Conservation (phyloP, 2,329 filamentous ascomycete genomes). For the Diaporthe citri region DNA sequence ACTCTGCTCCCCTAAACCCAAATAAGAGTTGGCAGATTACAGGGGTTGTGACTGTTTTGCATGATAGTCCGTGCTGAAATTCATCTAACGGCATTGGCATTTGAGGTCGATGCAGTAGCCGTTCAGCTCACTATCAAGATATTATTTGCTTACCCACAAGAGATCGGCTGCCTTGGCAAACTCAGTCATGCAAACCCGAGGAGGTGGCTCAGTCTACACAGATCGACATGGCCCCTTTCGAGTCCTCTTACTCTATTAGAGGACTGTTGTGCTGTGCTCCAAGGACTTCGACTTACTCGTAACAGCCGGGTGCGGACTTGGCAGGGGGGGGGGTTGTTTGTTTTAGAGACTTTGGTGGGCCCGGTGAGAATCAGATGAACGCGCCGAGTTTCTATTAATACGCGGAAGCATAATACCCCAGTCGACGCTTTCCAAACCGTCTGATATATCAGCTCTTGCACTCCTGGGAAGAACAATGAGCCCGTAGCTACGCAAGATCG, state of each 20-base stretch:
- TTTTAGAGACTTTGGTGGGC: background rate
- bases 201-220: background rate
- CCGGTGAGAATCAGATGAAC: constrained; percentile 1
- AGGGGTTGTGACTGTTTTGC: background rate
- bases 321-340: background rate
- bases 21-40: background rate
- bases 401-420: background rate
- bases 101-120: background rate
- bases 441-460: too few species aligned
- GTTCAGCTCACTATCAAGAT: background rate
- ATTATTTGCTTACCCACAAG: background rate
- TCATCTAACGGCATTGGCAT: background rate
- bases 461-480: background rate
- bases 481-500: background rate
- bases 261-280: background rate
- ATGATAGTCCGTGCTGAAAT: background rate
- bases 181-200: background rate
- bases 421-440: background rate
- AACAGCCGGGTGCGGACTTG: background rate
- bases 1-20: background rate
- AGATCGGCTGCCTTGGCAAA: background rate
- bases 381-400: constrained; percentile 7
- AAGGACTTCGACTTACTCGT: background rate
- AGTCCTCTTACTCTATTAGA: background rate
- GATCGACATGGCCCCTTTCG: background rate